These are phyloP conservation scores for Panaeolus cyanescens DNA, from an alignment of 768 basidiomycete species.

Conservation along the genomic window DNA sequence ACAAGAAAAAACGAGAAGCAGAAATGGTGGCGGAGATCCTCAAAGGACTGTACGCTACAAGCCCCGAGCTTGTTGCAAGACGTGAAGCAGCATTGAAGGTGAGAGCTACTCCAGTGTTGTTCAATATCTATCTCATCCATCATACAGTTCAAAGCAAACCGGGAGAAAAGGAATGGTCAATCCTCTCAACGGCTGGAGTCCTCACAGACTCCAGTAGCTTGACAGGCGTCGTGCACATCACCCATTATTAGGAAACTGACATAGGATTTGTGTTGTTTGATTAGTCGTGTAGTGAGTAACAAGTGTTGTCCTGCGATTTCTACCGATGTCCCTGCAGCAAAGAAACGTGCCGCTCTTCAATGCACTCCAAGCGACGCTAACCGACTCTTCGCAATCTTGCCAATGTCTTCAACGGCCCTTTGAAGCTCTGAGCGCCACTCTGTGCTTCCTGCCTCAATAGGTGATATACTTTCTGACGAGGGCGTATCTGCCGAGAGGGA, in stretches of 20 bases:
- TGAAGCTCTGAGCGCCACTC: slow-evolving; percentile 70
- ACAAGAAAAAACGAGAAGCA: slow-evolving; percentile 34
- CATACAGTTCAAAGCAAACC: slow-evolving; percentile 30
- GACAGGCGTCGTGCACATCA: too few relatives aligned
- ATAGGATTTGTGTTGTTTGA: not conserved
- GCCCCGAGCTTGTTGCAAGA: slow-evolving; percentile 66
- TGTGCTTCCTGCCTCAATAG: slow-evolving; percentile 37
- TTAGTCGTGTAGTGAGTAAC: slow-evolving; percentile 6
- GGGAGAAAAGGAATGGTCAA: slow-evolving; percentile 24
- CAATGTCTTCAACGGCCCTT: slow-evolving; percentile 75
- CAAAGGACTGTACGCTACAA: slow-evolving; percentile 51
- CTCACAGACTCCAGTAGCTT: too few relatives aligned
- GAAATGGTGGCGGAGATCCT: slow-evolving; percentile 55
- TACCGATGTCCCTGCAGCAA: not conserved
- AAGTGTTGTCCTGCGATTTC: not conserved
- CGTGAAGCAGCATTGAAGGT: slow-evolving; percentile 54
- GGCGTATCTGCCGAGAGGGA: slow-evolving; percentile 49
- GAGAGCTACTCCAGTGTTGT: slow-evolving; percentile 7
- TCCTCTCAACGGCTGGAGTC: slow-evolving; percentile 7
- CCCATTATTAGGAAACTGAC: too few relatives aligned
- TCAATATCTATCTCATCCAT: not conserved
- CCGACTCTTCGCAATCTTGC: slow-evolving; percentile 75
- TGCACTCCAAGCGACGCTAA: slow-evolving; percentile 46
- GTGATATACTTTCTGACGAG: slow-evolving; percentile 32
- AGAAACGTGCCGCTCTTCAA: slow-evolving; percentile 10